Percentiles rank a stretch among this genome's conserved stretches.
Conservation (phyloP, 441 rosid genomes). For the Mallotus japonicus region DNA sequence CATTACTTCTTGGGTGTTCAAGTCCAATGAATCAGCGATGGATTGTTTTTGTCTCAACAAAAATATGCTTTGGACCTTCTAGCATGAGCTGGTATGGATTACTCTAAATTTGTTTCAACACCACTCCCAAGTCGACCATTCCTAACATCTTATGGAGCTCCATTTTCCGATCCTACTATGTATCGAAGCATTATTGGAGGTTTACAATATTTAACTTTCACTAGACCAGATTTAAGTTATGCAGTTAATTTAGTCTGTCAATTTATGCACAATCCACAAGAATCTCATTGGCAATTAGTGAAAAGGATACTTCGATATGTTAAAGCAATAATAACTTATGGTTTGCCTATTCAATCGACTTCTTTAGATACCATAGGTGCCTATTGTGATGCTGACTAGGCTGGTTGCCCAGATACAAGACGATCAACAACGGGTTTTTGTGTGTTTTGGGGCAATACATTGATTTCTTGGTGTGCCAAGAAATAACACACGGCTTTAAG, state of each 20-base stretch:
- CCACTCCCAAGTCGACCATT: no score
- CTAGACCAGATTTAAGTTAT: neutral
- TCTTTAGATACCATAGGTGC: no score
- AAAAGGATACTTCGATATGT: no score
- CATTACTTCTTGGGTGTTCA: neutral
- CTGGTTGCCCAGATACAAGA: no score
- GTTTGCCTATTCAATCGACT: no score
- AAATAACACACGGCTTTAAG: no score
- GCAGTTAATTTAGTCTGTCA: neutral
- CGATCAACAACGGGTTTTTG: no score
- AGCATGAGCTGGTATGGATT: neutral
- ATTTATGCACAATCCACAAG: neutral
- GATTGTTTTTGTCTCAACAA: neutral
- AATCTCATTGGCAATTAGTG: neutral
- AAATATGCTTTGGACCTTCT: neutral
- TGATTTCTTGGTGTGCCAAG: no score
- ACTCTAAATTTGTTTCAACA: neutral
- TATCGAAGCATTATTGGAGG: neutral
- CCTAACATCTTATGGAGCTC: no score
- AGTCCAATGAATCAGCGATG: neutral
- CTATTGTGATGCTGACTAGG: no score
- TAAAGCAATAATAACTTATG: no score
- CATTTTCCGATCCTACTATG: neutral
- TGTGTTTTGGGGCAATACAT: no score
- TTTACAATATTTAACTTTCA: neutral